A percentile compares a stretch with the other conserved stretches of the same genome.
Evolutionary conservation across 805 yeast genomes (phyloP).

Genomic region (Starmera dryadoides): DNA sequence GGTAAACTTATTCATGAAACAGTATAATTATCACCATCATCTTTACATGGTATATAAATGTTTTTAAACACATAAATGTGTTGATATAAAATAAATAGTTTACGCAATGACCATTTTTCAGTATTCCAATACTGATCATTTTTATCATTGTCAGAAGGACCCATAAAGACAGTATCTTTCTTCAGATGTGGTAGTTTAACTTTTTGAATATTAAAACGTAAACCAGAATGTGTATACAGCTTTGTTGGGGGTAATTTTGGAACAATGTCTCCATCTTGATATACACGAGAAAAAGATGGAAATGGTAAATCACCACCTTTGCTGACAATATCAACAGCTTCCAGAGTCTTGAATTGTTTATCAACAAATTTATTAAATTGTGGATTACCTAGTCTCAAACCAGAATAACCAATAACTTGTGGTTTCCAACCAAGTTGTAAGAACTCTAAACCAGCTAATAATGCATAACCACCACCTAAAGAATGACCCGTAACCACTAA

Average conservation of each 20-base stretch:
- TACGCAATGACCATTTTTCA: no score
- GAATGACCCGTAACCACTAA: conserved; percentile 67
- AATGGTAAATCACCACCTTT: conserved; percentile 22
- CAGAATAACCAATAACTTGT: conserved; percentile 50
- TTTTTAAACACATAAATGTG: no score
- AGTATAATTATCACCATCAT: no score
- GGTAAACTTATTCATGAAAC: no score
- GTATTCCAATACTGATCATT: no score
- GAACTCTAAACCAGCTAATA: conserved; percentile 56
- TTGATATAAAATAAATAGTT: no score
- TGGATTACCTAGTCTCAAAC: conserved; percentile 57
- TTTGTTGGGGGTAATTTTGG: conserved; percentile 43
- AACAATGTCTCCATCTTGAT: conserved; percentile 50
- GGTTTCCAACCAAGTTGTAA: conserved; percentile 46
- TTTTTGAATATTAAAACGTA: conserved; percentile 24
- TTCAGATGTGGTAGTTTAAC: conserved; percentile 27
- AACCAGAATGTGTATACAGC: conserved; percentile 25
- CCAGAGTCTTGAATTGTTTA: conserved; percentile 32
- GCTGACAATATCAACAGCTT: conserved; percentile 19
- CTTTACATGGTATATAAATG: no score
- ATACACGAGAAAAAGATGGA: conserved; percentile 40
- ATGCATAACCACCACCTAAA: conserved; percentile 66
- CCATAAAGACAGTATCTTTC: conserved; percentile 6
- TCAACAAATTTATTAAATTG: conserved; percentile 47
- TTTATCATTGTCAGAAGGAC: not conserved